Conservation (phyloP, 257 asterid genomes). For the Avicennia marina region DNA sequence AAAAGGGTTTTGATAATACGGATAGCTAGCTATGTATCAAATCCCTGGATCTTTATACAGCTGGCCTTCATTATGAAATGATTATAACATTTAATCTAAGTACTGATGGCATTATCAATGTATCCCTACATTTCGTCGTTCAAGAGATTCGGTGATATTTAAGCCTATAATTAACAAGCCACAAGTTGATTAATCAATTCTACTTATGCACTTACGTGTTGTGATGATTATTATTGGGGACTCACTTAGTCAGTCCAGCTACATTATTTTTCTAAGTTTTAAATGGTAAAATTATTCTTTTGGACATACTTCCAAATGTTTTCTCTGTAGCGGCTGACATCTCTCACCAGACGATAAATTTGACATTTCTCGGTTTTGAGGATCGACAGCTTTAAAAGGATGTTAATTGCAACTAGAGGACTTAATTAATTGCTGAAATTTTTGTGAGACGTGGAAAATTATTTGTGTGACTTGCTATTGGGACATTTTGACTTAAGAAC, state of each 20-base stretch:
- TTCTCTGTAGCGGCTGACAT: conserved; percentile 13
- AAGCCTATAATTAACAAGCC: background rate
- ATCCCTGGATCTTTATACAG: background rate
- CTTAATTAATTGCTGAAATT: no score
- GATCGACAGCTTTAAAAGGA: conserved; percentile 1
- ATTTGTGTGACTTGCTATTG: no score
- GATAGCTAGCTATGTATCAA: background rate
- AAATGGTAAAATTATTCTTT: conserved; percentile 7
- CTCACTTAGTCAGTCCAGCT: background rate
- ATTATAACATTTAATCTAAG: background rate
- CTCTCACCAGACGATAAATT: conserved; percentile 13
- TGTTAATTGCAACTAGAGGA: conserved; percentile 1
- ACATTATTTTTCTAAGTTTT: background rate
- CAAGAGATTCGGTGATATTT: conserved; percentile 12
- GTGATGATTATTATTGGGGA: background rate
- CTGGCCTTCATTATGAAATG: background rate
- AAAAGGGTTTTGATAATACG: no score
- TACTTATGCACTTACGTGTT: background rate
- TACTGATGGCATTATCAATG: background rate
- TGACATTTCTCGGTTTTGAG: background rate
- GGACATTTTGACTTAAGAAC: no score
- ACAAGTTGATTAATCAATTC: conserved; percentile 17
- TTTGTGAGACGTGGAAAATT: no score
- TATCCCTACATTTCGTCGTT: conserved; percentile 14
- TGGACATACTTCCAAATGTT: background rate